Evolutionary conservation across 352 stramenopile genomes (phyloP).

Genomic region (Phytophthora crassamura): DNA sequence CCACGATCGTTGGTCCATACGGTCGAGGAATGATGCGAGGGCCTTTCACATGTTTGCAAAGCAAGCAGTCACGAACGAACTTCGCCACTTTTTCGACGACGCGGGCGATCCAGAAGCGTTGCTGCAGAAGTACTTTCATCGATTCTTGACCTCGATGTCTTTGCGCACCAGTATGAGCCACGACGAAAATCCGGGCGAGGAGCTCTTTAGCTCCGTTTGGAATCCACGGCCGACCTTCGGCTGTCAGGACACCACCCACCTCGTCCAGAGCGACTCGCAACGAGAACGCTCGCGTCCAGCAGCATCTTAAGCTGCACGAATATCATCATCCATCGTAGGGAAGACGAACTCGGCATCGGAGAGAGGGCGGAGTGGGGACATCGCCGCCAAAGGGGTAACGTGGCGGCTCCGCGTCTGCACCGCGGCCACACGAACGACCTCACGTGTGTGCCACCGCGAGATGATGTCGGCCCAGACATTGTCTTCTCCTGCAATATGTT

Average conservation of each 20-base stretch:
- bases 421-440: neutral
- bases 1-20: slow-evolving; percentile 3
- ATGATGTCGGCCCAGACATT: slow-evolving; percentile 18
- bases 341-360: slow-evolving; percentile 5
- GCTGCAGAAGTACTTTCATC: neutral
- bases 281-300: neutral
- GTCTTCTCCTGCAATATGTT: slow-evolving; percentile 14
- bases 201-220: slow-evolving; percentile 10
- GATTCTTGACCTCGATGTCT: slow-evolving; percentile 14
- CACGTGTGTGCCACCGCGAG: slow-evolving; percentile 9
- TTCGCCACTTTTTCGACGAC: neutral
- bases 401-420: slow-evolving; percentile 2
- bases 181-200: slow-evolving; percentile 7
- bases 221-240: slow-evolving; percentile 3
- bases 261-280: slow-evolving; percentile 11
- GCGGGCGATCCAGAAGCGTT: slow-evolving; percentile 3
- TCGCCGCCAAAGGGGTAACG: neutral
- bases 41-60: slow-evolving; percentile 26
- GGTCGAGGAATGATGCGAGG: neutral
- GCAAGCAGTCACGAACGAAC: slow-evolving; percentile 6
- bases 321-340: slow-evolving; percentile 1
- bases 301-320: slow-evolving; percentile 8
- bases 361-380: slow-evolving; percentile 3
- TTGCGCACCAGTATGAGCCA: slow-evolving; percentile 18
- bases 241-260: neutral